Evolutionary conservation across 306 rosid species (phyloP).

Genomic region (Urtica urens): DNA sequence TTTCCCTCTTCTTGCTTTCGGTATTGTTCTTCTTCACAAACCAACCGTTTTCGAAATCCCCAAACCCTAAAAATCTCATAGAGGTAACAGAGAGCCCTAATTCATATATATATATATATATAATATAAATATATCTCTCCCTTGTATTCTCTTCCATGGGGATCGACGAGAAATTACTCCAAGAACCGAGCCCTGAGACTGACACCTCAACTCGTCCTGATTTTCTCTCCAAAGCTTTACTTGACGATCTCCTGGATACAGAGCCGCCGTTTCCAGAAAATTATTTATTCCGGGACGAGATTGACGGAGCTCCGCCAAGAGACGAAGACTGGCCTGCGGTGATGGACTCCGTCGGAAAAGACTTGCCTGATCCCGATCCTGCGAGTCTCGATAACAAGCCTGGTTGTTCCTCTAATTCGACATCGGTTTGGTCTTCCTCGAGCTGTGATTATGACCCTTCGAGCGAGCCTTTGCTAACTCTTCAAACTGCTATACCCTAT

Average conservation of each 20-base stretch:
- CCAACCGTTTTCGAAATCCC: background rate
- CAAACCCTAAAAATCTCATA: background rate
- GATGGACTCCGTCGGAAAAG: background rate
- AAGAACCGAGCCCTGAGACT: background rate
- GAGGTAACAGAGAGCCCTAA: background rate
- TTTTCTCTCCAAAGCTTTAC: background rate
- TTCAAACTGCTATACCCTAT: constrained; percentile 14
- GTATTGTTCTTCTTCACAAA: background rate
- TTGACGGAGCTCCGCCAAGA: constrained; percentile 1
- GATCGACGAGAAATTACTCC: background rate
- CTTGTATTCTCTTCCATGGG: background rate
- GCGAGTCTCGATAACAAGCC: background rate
- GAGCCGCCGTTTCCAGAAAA: background rate
- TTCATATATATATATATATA: too few relatives aligned
- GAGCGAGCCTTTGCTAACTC: background rate
- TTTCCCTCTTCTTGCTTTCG: constrained; percentile 35
- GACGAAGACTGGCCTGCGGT: constrained; percentile 4
- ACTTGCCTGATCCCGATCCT: background rate
- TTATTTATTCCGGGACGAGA: background rate
- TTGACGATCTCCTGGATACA: background rate
- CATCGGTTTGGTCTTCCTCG: constrained; percentile 10
- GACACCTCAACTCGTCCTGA: too few relatives aligned
- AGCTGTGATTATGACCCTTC: background rate
- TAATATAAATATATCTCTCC: background rate
- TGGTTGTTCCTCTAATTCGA: too few relatives aligned